Percentiles rank a stretch among this genome's conserved stretches.
Evolutionary conservation across 371 early-diverging fungal genomes (phyloP).

Genomic region (Basidiobolus heterosporus): DNA sequence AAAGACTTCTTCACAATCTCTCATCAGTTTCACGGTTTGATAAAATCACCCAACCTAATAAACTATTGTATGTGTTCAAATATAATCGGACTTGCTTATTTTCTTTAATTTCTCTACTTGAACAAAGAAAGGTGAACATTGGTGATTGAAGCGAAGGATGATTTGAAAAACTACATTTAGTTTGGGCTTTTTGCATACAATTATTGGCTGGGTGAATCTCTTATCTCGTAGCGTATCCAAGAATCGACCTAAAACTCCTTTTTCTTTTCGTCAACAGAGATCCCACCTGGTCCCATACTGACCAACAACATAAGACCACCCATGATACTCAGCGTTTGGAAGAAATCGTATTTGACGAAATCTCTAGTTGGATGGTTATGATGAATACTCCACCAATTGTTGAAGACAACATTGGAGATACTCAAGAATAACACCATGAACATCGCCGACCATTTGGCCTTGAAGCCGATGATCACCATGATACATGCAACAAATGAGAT

Average conservation of each 20-base stretch:
- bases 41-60: too few species aligned
- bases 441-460: constrained; percentile 87
- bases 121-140: too few species aligned
- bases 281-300: constrained; percentile 81
- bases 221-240: too few species aligned
- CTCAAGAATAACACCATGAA: constrained; percentile 75
- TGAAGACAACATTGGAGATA: constrained; percentile 75
- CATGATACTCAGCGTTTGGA: constrained; percentile 91
- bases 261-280: constrained; percentile 92
- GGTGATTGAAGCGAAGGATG: too few species aligned
- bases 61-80: too few species aligned
- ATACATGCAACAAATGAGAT: constrained; percentile 71
- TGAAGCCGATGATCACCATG: constrained; percentile 92
- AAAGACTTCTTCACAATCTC: too few species aligned
- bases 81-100: too few species aligned
- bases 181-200: too few species aligned
- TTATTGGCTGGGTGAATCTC: too few species aligned
- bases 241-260: constrained; percentile 80
- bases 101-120: too few species aligned
- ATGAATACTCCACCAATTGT: constrained; percentile 92
- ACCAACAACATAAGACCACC: constrained; percentile 85
- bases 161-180: too few species aligned
- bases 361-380: constrained; percentile 63
- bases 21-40: too few species aligned
- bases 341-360: constrained; percentile 93